Base-by-base conservation (phyloP, 78 protist genomes). In the Guillardia theta region DNA sequence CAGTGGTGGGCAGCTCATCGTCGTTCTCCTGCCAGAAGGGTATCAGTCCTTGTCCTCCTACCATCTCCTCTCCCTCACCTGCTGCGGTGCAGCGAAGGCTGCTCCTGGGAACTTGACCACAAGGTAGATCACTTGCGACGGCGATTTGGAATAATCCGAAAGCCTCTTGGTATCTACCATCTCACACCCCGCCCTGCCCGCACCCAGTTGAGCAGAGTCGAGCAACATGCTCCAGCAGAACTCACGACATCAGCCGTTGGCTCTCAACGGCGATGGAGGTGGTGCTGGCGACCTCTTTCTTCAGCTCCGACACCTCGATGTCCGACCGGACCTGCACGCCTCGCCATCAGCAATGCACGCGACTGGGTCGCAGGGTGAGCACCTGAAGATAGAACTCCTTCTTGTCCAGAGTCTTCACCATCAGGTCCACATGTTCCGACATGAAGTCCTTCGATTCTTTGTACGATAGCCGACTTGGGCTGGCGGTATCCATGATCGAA, bases 371-470 rank as follows among this genome's bases (percentile, higher is more conserved):
- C n/a, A n/a, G n/a, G n/a, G n/a, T n/a, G n/a, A n/a, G n/a, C n/a
- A 70, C 83, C 83, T 70, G 83, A 24, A 70, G 83, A 33, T 33
- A 24, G 83, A 70, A 70, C 22, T 70, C 83, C 83, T 70, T 70
- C 83, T 70, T 70, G 83, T 70, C 83, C 27, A 70, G 83, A 15
- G 83, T 70, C 15, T 43, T 36, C 12, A 70, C 36, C 83, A 24
- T 36, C 46, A 70, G 70, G 70, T 30, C 27, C 2, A 58, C 70
- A 9, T 24, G 3, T 6, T 58, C 70, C 39, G 70, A 30, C 70
- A 58, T 6, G 6, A 30, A 27, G 70, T 58, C 70, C 70, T 58
- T 24, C 70, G 39, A 58, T 58, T 30, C 70, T 58, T 24, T 30
- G 70, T 15, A n/a, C n/a, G n/a, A n/a, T n/a, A n/a, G n/a, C n/a